phyloP scores from a whole-genome alignment of 2,329 filamentous ascomycete species.

The Periconia digitata region DNA sequence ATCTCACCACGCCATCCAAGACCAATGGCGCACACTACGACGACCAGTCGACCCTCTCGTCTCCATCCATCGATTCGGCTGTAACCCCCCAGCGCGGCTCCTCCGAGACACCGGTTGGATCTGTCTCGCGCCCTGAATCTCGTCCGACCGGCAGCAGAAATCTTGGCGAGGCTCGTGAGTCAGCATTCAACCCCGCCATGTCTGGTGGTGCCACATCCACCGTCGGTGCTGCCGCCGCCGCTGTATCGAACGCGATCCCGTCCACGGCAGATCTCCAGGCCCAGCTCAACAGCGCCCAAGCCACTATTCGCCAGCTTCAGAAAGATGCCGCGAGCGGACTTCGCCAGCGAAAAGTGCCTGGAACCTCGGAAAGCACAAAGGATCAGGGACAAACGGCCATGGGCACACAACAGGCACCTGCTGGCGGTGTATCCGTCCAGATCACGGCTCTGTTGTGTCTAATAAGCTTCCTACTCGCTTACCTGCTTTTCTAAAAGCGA shows the following conservation, averaged over 20 bases:
- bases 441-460: constrained; percentile 82
- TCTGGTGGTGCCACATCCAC: constrained; percentile 40
- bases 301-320: constrained; percentile 68
- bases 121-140: constrained; percentile 43
- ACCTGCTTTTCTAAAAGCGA: constrained; percentile 81
- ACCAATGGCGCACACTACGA: constrained; percentile 37
- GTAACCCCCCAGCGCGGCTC: constrained; percentile 49
- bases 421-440: constrained; percentile 82
- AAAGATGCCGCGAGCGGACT: constrained; percentile 68
- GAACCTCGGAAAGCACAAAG: constrained; percentile 55
- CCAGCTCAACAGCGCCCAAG: constrained; percentile 75
- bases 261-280: constrained; percentile 66
- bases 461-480: constrained; percentile 88
- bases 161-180: constrained; percentile 44
- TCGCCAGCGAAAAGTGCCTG: constrained; percentile 72
- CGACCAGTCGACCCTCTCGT: constrained; percentile 34
- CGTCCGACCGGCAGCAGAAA: constrained; percentile 43
- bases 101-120: constrained; percentile 33
- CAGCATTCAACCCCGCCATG: constrained; percentile 45
- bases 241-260: constrained; percentile 51
- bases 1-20: constrained; percentile 31
- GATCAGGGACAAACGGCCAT: constrained; percentile 52
- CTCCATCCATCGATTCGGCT: constrained; percentile 58
- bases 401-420: constrained; percentile 54
- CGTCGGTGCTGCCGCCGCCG: constrained; percentile 49